Base-by-base conservation (phyloP, 108 stramenopile species). In the Ochromonas danica region DNA sequence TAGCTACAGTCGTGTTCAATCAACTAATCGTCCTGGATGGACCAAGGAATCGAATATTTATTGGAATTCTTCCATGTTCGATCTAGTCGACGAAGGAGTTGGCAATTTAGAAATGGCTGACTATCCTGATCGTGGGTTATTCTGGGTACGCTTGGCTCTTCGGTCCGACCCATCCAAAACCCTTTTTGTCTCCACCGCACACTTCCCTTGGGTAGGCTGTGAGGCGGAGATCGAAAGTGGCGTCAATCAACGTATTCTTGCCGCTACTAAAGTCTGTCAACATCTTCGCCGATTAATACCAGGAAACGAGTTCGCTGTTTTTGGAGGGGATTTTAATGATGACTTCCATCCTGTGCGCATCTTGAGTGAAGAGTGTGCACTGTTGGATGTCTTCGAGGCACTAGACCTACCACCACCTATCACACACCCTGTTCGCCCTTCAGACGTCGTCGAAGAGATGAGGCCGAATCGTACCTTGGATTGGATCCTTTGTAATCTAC, bases 291-390 rank as follows among this genome's bases (percentile, higher is more conserved):
- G 72, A 38, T 27, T 75, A 10, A 25, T 75, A 27, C 40, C 43
- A 30, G 14, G 14, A 27, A 27, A 27, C 41, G 72, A 75, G 25
- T 6, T 33, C 38, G 72, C 51, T 6, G 40, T 75, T 38, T 75
- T 75, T 10, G 72, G 45, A 28, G 72, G 72, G 6, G 72, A 75
- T 60, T 36, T 75, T 33, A 75, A 75, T 36, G 72, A 75, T 41
- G 72, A 75, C 31, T 75, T 42, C 40, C 72, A 75, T 25, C 72
- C 72, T 41, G 25, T 75, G 3, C 72, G 72, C 40, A 33, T 75
- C 17, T 36, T 75, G 40, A 33, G 10, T 28, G 43, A 57, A 14
- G 51, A 45, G 45, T 42, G 14, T 33, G 72, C 40, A 6, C 31
- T 75, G 10, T 14, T 57, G 27, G 72, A 75, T 75, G 72, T 75